phyloP scores from a whole-genome alignment of 441 rosid genomes.

The Rhodomyrtus psidioides region DNA sequence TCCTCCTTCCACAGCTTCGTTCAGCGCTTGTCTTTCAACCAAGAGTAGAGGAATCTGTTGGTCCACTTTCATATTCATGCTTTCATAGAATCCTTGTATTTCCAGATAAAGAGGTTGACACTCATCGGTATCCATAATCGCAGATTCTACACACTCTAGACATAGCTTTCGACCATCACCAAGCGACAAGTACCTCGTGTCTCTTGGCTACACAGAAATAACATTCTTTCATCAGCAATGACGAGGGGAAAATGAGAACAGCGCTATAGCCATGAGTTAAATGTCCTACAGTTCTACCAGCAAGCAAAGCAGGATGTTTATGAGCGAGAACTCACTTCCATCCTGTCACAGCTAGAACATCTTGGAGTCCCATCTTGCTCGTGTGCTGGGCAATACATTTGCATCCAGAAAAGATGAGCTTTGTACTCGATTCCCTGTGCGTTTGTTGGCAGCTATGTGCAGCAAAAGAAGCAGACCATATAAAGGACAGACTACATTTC shows the following conservation, averaged over 20 bases:
- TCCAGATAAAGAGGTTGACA: neutral
- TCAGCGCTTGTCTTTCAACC: neutral
- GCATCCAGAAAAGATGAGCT: slow-evolving; percentile 2
- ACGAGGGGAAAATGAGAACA: neutral
- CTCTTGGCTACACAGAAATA: neutral
- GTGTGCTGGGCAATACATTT: slow-evolving; percentile 8
- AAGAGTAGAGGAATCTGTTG: neutral
- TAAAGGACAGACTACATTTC: neutral
- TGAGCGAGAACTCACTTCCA: slow-evolving; percentile 2
- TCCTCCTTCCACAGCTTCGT: neutral
- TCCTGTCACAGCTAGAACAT: slow-evolving; percentile 9
- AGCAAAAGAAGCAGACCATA: neutral
- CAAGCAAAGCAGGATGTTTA: neutral
- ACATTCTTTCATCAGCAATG: neutral
- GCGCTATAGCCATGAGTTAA: neutral
- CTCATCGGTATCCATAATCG: neutral
- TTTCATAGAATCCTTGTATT: neutral
- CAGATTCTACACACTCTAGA: slow-evolving; percentile 5
- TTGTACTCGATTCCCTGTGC: neutral
- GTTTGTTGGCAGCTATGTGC: slow-evolving; percentile 4
- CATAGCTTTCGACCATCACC: slow-evolving; percentile 14
- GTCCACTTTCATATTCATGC: neutral
- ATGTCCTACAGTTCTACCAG: neutral
- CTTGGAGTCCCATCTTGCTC: slow-evolving; percentile 6
- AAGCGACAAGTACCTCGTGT: neutral